Evolutionary conservation across 441 rosid genomes (phyloP).

Genomic region (Gossypium davidsonii): DNA sequence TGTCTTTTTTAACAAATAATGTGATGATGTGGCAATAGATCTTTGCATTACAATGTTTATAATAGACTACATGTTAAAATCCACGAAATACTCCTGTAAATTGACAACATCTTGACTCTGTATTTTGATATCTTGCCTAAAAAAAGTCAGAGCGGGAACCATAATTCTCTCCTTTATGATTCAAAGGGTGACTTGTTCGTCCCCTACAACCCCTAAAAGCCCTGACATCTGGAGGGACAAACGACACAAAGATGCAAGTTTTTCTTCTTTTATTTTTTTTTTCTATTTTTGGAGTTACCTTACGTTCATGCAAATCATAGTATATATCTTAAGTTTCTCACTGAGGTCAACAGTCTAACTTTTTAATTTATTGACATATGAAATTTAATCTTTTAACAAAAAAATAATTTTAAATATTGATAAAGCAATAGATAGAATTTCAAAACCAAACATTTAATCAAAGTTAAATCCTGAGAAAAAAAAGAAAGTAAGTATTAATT

Average conservation of each 20-base stretch:
- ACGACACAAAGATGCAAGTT: not conserved
- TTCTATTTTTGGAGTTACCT: slow-evolving; percentile 1
- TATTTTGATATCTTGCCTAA: not conserved
- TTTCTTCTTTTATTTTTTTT: not conserved
- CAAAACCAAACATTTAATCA: no score
- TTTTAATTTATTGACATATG: no score
- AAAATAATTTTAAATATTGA: no score
- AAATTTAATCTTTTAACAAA: no score
- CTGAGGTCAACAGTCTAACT: no score
- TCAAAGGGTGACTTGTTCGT: slow-evolving; percentile 13
- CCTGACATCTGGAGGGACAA: slow-evolving; percentile 21
- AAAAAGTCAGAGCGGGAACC: not conserved
- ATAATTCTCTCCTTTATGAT: slow-evolving; percentile 7
- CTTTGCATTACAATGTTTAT: not conserved
- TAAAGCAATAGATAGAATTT: no score
- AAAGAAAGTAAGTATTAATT: no score
- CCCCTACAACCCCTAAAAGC: slow-evolving; percentile 14
- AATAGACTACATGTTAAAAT: not conserved
- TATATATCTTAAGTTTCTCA: no score
- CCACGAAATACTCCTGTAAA: not conserved
- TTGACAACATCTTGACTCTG: not conserved
- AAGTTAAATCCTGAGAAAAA: no score
- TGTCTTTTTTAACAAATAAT: not conserved
- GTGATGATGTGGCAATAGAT: not conserved
- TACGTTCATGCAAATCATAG: not conserved